Evolutionary conservation across 2,329 filamentous ascomycete genomes (phyloP).

Genomic region (Sarocladium brachiariae): DNA sequence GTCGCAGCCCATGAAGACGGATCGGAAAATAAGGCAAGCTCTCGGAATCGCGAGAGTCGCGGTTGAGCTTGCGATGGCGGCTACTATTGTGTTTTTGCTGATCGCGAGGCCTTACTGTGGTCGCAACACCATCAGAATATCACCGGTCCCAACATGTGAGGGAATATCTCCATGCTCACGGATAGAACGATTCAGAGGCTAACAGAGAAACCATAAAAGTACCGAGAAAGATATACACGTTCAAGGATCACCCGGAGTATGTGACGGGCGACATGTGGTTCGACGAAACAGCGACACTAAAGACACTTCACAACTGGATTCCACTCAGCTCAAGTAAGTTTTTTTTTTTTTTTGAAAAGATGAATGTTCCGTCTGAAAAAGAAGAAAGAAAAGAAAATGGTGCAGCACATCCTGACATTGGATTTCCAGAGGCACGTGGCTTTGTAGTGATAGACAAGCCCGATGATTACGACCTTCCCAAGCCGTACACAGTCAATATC

Average conservation of each 20-base stretch:
- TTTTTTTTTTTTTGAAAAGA: neutral
- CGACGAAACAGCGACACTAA: neutral
- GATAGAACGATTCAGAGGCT: neutral
- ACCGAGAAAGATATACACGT: conserved; percentile 7
- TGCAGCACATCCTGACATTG: too few species aligned
- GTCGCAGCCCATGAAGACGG: neutral
- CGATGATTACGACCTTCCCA: conserved; percentile 5
- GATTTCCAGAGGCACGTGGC: neutral
- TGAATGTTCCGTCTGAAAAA: too few species aligned
- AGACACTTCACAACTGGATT: conserved; percentile 8
- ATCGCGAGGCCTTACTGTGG: neutral
- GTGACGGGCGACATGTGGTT: conserved; percentile 9
- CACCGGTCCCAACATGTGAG: conserved; percentile 4
- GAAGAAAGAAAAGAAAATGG: too few species aligned
- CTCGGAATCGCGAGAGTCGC: neutral
- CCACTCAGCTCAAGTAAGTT: conserved; percentile 5
- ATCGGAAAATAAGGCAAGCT: neutral
- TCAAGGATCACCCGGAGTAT: conserved; percentile 8
- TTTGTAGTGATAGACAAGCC: neutral
- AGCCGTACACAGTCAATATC: conserved; percentile 1
- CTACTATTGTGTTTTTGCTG: neutral
- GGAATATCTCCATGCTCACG: too few species aligned
- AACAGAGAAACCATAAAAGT: neutral
- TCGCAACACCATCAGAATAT: neutral
- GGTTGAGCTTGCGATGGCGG: conserved; percentile 1